Evolutionary conservation across 2,329 filamentous ascomycete genomes (phyloP).

Genomic region (Cercospora zeae-maydis): DNA sequence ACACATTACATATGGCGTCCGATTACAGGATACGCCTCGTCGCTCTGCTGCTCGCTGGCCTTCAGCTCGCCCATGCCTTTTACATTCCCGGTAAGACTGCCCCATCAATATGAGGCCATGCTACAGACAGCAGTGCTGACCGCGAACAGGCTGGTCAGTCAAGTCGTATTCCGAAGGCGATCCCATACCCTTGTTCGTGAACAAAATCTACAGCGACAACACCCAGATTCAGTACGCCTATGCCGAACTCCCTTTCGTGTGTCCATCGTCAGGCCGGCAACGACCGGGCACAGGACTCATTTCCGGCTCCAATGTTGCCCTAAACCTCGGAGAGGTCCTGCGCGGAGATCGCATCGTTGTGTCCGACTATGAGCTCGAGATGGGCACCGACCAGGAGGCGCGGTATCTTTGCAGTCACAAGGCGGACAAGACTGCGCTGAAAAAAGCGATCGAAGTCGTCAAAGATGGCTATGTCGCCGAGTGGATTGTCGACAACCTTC

Average conservation of each 20-base stretch:
- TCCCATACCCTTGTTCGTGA: conserved; percentile 78
- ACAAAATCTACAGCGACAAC: conserved; percentile 87
- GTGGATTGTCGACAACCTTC: conserved; percentile 91
- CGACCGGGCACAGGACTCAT: conserved; percentile 65
- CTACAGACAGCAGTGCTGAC: conserved; percentile 10
- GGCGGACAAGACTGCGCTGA: conserved; percentile 61
- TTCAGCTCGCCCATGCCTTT: conserved; percentile 62
- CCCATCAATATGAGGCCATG: too few relatives aligned
- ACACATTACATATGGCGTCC: conserved; percentile 34
- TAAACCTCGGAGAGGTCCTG: conserved; percentile 83
- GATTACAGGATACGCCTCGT: conserved; percentile 38
- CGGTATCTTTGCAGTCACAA: conserved; percentile 68
- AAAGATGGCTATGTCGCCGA: conserved; percentile 79
- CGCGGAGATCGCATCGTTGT: conserved; percentile 81
- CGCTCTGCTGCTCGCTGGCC: conserved; percentile 45
- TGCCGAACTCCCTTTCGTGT: conserved; percentile 82
- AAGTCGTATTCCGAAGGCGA: conserved; percentile 74
- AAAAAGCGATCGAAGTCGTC: conserved; percentile 67
- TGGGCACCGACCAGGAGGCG: conserved; percentile 72
- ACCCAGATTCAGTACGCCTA: conserved; percentile 91
- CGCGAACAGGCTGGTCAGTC: conserved; percentile 68
- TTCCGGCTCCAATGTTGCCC: conserved; percentile 71
- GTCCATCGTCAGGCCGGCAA: conserved; percentile 67
- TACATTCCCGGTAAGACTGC: conserved; percentile 73
- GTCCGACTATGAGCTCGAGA: conserved; percentile 76